Conservation (phyloP, 1,284 basidiomycete genomes). For the Leccinum subrobustum region DNA sequence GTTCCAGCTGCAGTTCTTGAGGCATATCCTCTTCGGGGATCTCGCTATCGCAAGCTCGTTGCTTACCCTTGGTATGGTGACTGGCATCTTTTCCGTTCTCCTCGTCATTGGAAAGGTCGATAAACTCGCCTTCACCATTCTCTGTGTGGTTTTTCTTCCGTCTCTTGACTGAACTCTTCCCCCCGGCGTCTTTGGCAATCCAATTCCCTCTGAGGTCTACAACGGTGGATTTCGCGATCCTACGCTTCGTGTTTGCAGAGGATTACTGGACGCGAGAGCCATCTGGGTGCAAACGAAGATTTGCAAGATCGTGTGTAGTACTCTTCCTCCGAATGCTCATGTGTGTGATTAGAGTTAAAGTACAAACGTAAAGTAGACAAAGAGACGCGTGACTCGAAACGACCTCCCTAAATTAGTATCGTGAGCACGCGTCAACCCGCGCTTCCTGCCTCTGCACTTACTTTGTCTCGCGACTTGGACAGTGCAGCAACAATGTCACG, state of each 20-base stretch:
- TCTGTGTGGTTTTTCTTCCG: constrained; percentile 21
- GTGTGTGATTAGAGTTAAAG: background rate
- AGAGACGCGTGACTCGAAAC: constrained; percentile 13
- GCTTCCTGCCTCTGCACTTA: background rate
- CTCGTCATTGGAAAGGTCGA: constrained; percentile 23
- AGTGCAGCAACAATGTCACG: constrained; percentile 24
- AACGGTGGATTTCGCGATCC: constrained; percentile 32
- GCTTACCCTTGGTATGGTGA: constrained; percentile 27
- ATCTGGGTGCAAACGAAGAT: constrained; percentile 58
- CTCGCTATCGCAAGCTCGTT: constrained; percentile 14
- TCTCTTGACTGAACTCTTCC: constrained; percentile 37
- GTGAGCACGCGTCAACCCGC: constrained; percentile 19
- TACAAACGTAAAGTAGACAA: background rate
- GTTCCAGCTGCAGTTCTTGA: constrained; percentile 12
- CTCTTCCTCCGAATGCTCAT: constrained; percentile 49
- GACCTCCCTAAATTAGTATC: constrained; percentile 23
- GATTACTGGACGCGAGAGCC: constrained; percentile 53
- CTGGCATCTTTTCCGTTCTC: background rate
- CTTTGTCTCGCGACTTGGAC: background rate
- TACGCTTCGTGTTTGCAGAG: constrained; percentile 31
- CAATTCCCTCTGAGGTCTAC: constrained; percentile 34
- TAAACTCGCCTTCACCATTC: constrained; percentile 23
- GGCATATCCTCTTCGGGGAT: constrained; percentile 2
- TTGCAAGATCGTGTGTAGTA: constrained; percentile 58
- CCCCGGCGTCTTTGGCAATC: constrained; percentile 39